These are phyloP conservation scores for Umbelopsis sp. DNA, from an alignment of 192 early-diverging fungal genomes.

Conservation along the genomic window DNA sequence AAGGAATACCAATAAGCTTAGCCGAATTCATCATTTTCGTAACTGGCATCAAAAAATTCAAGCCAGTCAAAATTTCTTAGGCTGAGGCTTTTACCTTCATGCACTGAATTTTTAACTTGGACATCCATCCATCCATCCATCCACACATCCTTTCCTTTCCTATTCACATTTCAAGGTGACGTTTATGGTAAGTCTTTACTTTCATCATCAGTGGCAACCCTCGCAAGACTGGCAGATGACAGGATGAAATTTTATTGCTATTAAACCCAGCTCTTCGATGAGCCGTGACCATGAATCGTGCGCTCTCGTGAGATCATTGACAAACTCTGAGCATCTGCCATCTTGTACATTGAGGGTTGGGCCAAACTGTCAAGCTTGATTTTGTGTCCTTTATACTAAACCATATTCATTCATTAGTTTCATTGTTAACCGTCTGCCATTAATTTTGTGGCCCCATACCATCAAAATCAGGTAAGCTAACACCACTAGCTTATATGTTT, in stretches of 20 bases:
- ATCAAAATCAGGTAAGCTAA: not conserved
- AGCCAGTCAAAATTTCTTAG: too few relatives aligned
- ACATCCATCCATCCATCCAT: not conserved
- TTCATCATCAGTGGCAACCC: not conserved
- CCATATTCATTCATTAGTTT: not conserved
- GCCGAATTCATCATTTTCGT: too few relatives aligned
- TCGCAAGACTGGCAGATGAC: not conserved
- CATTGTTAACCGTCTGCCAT: not conserved
- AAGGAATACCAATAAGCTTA: too few relatives aligned
- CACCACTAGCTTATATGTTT: not conserved
- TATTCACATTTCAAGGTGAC: not conserved
- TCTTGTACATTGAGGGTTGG: not conserved
- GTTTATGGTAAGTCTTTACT: not conserved
- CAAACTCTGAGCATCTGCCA: slow-evolving; percentile 1
- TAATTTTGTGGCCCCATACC: not conserved
- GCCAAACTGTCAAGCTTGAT: not conserved
- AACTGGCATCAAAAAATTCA: too few relatives aligned
- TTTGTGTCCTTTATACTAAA: not conserved
- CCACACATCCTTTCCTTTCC: not conserved
- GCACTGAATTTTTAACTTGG: too few relatives aligned
- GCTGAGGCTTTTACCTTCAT: too few relatives aligned
- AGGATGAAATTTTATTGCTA: slow-evolving; percentile 19
- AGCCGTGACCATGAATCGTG: slow-evolving; percentile 13
- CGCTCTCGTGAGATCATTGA: not conserved
- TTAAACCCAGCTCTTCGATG: slow-evolving; percentile 16